Evolutionary conservation across 1,284 basidiomycete genomes (phyloP).

Genomic region (Mycosarcoma maydis): DNA sequence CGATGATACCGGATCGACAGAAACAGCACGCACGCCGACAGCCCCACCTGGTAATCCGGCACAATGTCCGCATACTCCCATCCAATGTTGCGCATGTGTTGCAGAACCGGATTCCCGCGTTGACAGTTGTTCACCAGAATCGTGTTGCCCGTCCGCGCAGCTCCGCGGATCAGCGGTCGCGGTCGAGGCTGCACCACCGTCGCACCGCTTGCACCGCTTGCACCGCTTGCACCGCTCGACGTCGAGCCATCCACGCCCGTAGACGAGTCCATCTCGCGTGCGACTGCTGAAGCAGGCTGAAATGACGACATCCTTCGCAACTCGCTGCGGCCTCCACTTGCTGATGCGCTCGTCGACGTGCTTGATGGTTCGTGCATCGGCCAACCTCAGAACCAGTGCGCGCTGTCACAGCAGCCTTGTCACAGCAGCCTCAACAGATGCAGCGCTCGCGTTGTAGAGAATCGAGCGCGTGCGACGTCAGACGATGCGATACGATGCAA

Average conservation of each 20-base stretch:
- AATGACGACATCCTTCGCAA: slow-evolving; percentile 38
- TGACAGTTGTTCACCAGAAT: slow-evolving; percentile 68
- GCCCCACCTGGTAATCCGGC: slow-evolving; percentile 73
- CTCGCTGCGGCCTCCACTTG: slow-evolving; percentile 1
- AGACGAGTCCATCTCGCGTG: slow-evolving; percentile 10
- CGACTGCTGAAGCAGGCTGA: slow-evolving; percentile 34
- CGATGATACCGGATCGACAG: slow-evolving; percentile 90
- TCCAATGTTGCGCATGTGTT: slow-evolving; percentile 83
- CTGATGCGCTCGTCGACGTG: no score
- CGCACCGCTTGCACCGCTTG: no score
- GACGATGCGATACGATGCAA: not conserved
- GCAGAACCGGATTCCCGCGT: slow-evolving; percentile 87
- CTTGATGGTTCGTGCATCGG: no score
- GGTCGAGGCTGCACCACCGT: slow-evolving; percentile 36
- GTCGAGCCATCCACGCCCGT: no score
- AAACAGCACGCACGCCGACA: slow-evolving; percentile 57
- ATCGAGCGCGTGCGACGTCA: not conserved
- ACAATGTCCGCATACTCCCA: slow-evolving; percentile 96
- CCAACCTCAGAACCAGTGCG: no score
- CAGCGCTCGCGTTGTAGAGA: no score
- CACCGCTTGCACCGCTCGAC: no score
- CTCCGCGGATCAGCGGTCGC: slow-evolving; percentile 51
- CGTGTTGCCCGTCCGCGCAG: slow-evolving; percentile 47
- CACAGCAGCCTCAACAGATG: no score
- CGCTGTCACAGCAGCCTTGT: no score